Percentiles rank a stretch among this genome's conserved stretches.
These are phyloP conservation scores for Fraxinus excelsior DNA, from an alignment of 257 asterid species.

Conservation along the genomic window DNA sequence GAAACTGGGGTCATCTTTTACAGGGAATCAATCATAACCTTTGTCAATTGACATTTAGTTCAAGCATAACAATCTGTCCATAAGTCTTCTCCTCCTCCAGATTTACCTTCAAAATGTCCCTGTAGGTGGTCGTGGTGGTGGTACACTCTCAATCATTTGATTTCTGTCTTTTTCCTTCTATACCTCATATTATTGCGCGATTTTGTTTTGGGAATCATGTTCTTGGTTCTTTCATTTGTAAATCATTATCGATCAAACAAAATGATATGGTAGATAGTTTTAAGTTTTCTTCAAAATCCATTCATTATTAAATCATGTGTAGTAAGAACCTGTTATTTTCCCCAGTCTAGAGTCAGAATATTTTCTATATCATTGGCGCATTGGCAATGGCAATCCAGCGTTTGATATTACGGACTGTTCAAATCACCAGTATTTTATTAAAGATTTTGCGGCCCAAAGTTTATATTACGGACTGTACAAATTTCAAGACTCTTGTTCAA, in stretches of 20 bases:
- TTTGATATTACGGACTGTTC: too few relatives aligned
- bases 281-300: constrained; percentile 6
- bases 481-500: constrained; percentile 52
- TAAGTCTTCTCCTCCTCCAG: neutral
- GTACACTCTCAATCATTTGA: neutral
- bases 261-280: neutral
- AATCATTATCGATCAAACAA: neutral
- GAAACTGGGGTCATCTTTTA: constrained; percentile 64
- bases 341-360: neutral
- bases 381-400: neutral
- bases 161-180: neutral
- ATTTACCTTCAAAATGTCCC: neutral
- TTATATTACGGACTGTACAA: constrained; percentile 47
- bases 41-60: too few relatives aligned
- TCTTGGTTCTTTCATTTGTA: constrained; percentile 20
- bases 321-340: neutral
- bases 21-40: constrained; percentile 38
- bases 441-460: constrained; percentile 44
- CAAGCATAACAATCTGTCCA: neutral
- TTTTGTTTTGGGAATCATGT: constrained; percentile 1
- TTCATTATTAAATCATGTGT: neutral
- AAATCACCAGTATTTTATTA: constrained; percentile 17
- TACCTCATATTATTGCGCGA: neutral
- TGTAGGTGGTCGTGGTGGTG: neutral
- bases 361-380: neutral